Evolutionary conservation across 1,139 yeast genomes (phyloP).

Genomic region (Geotrichum aggregatum): DNA sequence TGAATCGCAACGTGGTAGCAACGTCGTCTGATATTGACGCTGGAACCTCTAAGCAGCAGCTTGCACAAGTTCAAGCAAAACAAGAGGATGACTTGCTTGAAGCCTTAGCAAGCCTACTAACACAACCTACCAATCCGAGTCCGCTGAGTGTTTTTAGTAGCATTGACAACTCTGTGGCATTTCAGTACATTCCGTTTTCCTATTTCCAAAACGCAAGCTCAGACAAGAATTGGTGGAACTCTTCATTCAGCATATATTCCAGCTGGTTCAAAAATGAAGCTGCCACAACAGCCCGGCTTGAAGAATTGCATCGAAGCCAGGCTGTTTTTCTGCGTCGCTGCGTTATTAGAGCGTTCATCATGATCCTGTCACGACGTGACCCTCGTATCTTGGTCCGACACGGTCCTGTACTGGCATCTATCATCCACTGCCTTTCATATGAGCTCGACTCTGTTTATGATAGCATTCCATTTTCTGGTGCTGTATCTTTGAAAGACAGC

Average conservation of each 20-base stretch:
- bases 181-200: constrained; percentile 7
- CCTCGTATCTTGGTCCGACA: constrained; percentile 10
- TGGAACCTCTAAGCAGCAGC: background rate
- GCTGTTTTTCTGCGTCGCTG: constrained; percentile 7
- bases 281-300: background rate
- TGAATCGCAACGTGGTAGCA: background rate
- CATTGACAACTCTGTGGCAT: constrained; percentile 9
- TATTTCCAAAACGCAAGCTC: background rate
- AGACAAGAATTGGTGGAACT: background rate
- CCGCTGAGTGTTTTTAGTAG: background rate
- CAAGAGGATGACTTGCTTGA: background rate
- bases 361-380: constrained; percentile 18
- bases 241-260: background rate
- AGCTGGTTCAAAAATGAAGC: constrained; percentile 1
- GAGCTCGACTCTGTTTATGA: constrained; percentile 22
- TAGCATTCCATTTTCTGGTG: constrained; percentile 13
- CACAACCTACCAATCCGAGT: background rate
- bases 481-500: background rate
- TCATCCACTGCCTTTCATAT: constrained; percentile 19
- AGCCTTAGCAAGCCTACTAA: background rate
- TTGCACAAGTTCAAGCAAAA: background rate
- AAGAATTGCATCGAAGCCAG: background rate
- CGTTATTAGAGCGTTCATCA: constrained; percentile 21
- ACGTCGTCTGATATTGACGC: background rate
- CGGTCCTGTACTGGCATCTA: constrained; percentile 4